A percentile compares a stretch with the other conserved stretches of the same genome.
These are phyloP conservation scores for Neurospora sp. DNA, from an alignment of 495 filamentous ascomycete species.

Conservation along the genomic window DNA sequence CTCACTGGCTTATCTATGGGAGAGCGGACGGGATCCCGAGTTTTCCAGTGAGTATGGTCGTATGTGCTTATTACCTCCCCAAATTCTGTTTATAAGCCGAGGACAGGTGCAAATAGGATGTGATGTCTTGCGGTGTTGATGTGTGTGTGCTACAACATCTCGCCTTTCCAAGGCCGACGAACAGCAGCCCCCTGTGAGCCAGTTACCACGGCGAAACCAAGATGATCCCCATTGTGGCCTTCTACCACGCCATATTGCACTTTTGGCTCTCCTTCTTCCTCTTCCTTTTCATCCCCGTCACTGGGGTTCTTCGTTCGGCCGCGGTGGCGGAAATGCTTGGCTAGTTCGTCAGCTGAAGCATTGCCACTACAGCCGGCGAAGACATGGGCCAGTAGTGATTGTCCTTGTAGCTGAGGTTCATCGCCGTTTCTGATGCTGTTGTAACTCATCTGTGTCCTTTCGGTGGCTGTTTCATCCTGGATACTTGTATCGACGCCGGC, in stretches of 20 bases:
- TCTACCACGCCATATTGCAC: background rate
- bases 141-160: background rate
- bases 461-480: background rate
- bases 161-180: background rate
- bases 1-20: slow-evolving; percentile 11
- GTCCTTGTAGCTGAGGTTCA: background rate
- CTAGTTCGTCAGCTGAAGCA: background rate
- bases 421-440: background rate
- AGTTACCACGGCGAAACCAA: background rate
- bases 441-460: background rate
- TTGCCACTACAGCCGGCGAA: background rate
- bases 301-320: background rate
- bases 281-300: background rate
- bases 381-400: background rate
- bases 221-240: background rate
- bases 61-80: fast-evolving
- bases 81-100: fast-evolving
- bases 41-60: slow-evolving; percentile 16
- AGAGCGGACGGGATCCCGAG: slow-evolving; percentile 44
- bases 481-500: background rate
- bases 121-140: background rate
- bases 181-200: background rate
- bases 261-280: background rate
- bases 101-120: fast-evolving
- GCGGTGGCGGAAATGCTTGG: background rate